These are phyloP conservation scores for Populus trichocarpa DNA, from an alignment of 441 rosid genomes.

Conservation along the genomic window DNA sequence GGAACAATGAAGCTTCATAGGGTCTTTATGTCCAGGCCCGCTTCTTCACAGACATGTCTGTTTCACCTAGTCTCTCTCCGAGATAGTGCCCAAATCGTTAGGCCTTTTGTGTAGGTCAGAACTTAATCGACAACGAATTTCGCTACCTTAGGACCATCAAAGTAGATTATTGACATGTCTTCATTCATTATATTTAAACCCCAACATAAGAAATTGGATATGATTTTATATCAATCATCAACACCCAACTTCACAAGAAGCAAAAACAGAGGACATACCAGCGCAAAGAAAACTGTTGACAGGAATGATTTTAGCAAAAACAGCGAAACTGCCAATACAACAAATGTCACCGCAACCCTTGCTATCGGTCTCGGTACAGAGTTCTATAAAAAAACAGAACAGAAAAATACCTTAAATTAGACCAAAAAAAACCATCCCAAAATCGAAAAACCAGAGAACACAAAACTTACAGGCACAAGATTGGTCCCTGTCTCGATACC, in stretches of 20 bases:
- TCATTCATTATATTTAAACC: background rate
- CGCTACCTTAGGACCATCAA: constrained; percentile 7
- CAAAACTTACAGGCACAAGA: constrained; percentile 75
- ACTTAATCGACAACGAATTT: constrained; percentile 11
- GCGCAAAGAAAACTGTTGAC: constrained; percentile 75
- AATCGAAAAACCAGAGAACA: constrained; percentile 9
- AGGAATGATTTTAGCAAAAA: constrained; percentile 70
- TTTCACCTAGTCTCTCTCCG: background rate
- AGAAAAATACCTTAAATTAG: background rate
- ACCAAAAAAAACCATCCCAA: background rate
- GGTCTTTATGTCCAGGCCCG: background rate
- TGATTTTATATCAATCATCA: background rate
- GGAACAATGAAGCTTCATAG: background rate
- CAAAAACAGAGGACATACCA: constrained; percentile 45
- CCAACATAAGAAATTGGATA: background rate
- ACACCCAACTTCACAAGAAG: background rate
- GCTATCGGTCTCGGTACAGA: constrained; percentile 83
- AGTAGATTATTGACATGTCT: background rate
- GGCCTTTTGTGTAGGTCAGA: constrained; percentile 8
- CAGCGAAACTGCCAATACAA: constrained; percentile 42
- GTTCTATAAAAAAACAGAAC: constrained; percentile 37
- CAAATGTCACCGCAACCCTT: constrained; percentile 53
- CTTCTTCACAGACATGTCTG: background rate
- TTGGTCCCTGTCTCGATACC: constrained; percentile 77
- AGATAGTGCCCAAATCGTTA: constrained; percentile 12